Percentiles rank a stretch among this genome's conserved stretches.
phyloP scores from a whole-genome alignment of 805 yeast genomes.

The Hanseniaspora taiwanica region DNA sequence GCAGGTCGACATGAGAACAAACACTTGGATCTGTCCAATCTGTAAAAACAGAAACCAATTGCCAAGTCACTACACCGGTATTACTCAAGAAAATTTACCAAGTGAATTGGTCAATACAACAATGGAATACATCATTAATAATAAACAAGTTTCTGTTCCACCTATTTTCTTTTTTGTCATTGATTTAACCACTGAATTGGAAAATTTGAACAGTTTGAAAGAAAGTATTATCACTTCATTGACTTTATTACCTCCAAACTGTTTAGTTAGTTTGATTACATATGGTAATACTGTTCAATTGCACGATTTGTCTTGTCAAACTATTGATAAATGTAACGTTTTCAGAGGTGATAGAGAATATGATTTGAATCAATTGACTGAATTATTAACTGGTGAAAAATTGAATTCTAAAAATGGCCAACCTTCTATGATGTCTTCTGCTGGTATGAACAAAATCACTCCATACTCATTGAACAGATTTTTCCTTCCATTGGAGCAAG shows the following conservation, averaged over 20 bases:
- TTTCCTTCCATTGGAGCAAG: constrained; percentile 58
- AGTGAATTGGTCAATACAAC: constrained; percentile 66
- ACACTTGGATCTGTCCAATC: constrained; percentile 75
- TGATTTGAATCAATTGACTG: constrained; percentile 37
- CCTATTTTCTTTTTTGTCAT: constrained; percentile 79
- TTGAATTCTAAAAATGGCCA: constrained; percentile 15
- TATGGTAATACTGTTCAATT: constrained; percentile 80
- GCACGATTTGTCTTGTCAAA: constrained; percentile 63
- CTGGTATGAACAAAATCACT: constrained; percentile 12
- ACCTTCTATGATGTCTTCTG: constrained; percentile 11
- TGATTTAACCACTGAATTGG: constrained; percentile 83
- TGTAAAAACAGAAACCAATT: constrained; percentile 68
- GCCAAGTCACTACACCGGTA: constrained; percentile 69
- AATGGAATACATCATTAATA: constrained; percentile 63
- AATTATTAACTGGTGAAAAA: constrained; percentile 48
- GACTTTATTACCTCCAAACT: constrained; percentile 76
- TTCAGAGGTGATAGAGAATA: constrained; percentile 88
- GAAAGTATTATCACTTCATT: constrained; percentile 67
- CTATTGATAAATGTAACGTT: constrained; percentile 61
- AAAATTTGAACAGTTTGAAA: constrained; percentile 70
- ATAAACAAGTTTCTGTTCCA: constrained; percentile 69
- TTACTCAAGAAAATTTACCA: constrained; percentile 67
- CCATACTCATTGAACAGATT: constrained; percentile 45
- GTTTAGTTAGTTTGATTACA: constrained; percentile 77
- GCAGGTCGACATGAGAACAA: constrained; percentile 60